phyloP scores from a whole-genome alignment of 495 filamentous ascomycete species.

The Pseudomonodictys pantanalensis region DNA sequence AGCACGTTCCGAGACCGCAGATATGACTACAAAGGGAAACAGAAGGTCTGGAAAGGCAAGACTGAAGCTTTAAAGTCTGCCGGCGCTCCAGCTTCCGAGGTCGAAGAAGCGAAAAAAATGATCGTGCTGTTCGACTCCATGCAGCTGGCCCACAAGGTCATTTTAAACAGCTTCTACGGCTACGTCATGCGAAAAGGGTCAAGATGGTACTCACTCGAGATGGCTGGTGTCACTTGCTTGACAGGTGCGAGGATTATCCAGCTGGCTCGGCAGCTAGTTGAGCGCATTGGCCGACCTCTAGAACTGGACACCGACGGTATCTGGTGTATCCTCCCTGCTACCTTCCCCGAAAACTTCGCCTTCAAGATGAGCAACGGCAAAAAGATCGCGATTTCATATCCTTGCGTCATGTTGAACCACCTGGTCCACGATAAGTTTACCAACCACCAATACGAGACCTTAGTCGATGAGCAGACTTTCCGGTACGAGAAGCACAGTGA shows the following conservation, averaged over 20 bases:
- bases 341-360: conserved; percentile 93
- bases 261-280: conserved; percentile 90
- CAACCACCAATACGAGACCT: conserved; percentile 92
- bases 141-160: conserved; percentile 97
- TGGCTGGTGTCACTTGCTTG: conserved; percentile 97
- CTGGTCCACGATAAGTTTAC: conserved; percentile 93
- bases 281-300: conserved; percentile 86
- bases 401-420: conserved; percentile 99
- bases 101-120: conserved; percentile 98
- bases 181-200: conserved; percentile 99
- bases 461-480: conserved; percentile 74
- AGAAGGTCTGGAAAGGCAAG: conserved; percentile 98
- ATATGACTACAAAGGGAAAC: conserved; percentile 96
- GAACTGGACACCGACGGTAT: conserved; percentile 99
- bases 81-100: conserved; percentile 70
- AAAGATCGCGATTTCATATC: conserved; percentile 92
- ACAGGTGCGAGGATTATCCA: conserved; percentile 98
- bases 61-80: conserved; percentile 78
- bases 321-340: conserved; percentile 98
- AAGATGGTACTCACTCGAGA: conserved; percentile 99
- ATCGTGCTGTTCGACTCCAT: conserved; percentile 93
- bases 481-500: conserved; percentile 94
- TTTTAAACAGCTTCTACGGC: conserved; percentile 98
- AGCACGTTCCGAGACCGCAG: conserved; percentile 91
- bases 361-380: conserved; percentile 95